These are phyloP conservation scores for Scutellaria baicalensis DNA, from an alignment of 257 asterid species.

Conservation along the genomic window DNA sequence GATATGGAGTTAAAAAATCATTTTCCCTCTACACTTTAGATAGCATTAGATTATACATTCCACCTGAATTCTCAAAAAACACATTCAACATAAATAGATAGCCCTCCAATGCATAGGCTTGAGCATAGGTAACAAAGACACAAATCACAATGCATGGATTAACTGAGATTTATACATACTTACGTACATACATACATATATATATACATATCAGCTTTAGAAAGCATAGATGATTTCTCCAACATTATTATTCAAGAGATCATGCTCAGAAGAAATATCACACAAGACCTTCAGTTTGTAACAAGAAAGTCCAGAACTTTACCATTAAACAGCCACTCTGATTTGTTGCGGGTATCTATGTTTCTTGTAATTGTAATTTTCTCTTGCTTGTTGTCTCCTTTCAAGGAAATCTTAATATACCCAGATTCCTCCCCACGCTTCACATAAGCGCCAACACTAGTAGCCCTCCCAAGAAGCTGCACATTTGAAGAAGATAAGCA, in stretches of 20 bases:
- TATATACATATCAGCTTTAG: background rate
- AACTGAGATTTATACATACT: background rate
- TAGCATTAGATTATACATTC: background rate
- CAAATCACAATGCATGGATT: background rate
- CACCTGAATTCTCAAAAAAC: background rate
- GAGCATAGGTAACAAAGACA: background rate
- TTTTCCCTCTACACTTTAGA: constrained; percentile 5
- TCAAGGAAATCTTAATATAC: constrained; percentile 56
- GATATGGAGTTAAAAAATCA: background rate
- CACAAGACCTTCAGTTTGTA: background rate
- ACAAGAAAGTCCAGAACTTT: constrained; percentile 17
- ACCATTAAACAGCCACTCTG: constrained; percentile 95
- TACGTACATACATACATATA: no score
- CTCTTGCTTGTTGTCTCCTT: constrained; percentile 57
- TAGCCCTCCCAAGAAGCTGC: constrained; percentile 96
- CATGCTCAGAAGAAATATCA: background rate
- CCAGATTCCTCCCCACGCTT: constrained; percentile 96
- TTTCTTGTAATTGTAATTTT: constrained; percentile 55
- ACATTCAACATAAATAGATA: background rate
- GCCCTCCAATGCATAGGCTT: constrained; percentile 1
- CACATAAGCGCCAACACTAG: constrained; percentile 81
- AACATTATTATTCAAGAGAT: background rate
- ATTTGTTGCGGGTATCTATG: constrained; percentile 64
- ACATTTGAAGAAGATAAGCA: background rate
- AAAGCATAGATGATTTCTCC: background rate